Percentiles rank a stretch among this genome's conserved stretches.
Conservation (phyloP, 495 filamentous ascomycete genomes). For the Elasticomyces elasticus region DNA sequence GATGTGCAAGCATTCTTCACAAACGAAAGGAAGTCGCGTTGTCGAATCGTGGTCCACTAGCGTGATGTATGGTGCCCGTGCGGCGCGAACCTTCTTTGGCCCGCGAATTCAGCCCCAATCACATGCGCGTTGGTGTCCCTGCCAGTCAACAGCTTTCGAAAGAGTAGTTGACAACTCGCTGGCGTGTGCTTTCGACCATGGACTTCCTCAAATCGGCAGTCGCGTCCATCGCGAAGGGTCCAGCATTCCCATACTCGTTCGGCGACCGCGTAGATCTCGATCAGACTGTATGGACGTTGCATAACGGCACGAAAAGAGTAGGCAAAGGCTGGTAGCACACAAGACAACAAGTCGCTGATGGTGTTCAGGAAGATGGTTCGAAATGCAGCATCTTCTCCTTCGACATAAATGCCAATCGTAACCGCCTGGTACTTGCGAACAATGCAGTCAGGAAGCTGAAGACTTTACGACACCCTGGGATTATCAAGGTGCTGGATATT, state of each 20-base stretch:
- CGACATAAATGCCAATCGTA: constrained; percentile 68
- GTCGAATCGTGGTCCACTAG: too few relatives aligned
- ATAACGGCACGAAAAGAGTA: constrained; percentile 87
- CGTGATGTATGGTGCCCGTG: too few relatives aligned
- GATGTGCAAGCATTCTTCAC: too few relatives aligned
- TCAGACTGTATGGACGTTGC: constrained; percentile 81
- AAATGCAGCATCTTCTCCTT: constrained; percentile 95
- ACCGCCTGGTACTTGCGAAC: constrained; percentile 71
- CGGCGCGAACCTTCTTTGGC: too few relatives aligned
- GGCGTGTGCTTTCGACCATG: constrained; percentile 55
- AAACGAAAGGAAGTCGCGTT: too few relatives aligned
- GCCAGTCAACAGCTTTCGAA: too few relatives aligned
- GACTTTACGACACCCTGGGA: constrained; percentile 86
- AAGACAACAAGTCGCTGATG: constrained; percentile 8
- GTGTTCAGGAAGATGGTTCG: constrained; percentile 74
- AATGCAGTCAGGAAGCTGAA: constrained; percentile 88
- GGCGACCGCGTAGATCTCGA: constrained; percentile 83
- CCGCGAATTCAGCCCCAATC: too few relatives aligned
- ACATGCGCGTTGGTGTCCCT: too few relatives aligned
- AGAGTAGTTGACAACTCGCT: too few relatives aligned
- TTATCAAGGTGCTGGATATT: constrained; percentile 85
- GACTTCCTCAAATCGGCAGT: constrained; percentile 97
- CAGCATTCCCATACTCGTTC: constrained; percentile 81
- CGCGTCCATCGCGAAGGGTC: constrained; percentile 89
- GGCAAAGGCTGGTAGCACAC: not conserved